Conservation (phyloP, 352 stramenopile genomes). For the Globisporangium solare region DNA sequence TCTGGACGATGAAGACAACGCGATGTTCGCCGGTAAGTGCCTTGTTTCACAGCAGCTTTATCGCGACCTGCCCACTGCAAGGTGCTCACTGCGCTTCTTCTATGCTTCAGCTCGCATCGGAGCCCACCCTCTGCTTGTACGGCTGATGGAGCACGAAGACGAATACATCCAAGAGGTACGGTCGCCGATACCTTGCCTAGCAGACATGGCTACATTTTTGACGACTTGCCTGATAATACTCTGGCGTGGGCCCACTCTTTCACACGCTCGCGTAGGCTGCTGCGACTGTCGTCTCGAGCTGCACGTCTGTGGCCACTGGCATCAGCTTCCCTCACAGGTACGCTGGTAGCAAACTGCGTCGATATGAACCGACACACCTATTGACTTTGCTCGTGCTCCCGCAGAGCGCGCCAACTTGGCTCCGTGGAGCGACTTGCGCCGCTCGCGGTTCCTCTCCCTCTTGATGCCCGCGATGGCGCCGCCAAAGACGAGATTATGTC, state of each 20-base stretch:
- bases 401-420: constrained; percentile 52
- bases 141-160: constrained; percentile 73
- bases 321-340: constrained; percentile 54
- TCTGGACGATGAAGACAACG: constrained; percentile 78
- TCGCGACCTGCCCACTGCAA: neutral
- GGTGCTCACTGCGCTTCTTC: neutral
- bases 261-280: constrained; percentile 34
- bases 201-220: neutral
- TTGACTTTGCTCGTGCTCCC: neutral
- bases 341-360: neutral
- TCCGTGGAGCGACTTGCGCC: constrained; percentile 51
- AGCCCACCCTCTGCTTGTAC: constrained; percentile 58
- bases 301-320: constrained; percentile 50
- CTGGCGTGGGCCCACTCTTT: neutral
- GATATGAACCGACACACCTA: neutral
- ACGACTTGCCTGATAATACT: neutral
- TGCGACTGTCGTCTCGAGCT: constrained; percentile 60
- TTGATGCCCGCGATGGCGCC: constrained; percentile 47
- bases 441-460: constrained; percentile 46
- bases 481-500: constrained; percentile 23
- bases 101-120: constrained; percentile 60
- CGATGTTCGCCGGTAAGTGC: constrained; percentile 59
- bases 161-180: constrained; percentile 71
- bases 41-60: too few species aligned
- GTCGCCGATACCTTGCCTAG: neutral